A percentile compares a stretch with the other conserved stretches of the same genome.
These are phyloP conservation scores for Phytopythium aichiense DNA, from an alignment of 352 stramenopile species.

Conservation along the genomic window DNA sequence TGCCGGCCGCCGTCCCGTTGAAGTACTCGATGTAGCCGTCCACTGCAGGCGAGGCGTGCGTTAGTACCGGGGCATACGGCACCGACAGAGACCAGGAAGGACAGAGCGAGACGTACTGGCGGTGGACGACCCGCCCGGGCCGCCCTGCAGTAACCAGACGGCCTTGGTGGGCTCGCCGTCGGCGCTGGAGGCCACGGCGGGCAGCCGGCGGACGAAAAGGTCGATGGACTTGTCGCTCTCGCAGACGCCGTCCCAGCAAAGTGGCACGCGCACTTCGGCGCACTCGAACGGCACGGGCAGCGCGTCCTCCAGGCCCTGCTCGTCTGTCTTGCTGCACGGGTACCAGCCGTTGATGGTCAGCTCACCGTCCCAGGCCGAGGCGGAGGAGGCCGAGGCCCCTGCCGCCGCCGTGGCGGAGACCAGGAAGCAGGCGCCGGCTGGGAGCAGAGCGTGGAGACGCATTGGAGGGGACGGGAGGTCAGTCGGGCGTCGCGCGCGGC, in stretches of 20 bases:
- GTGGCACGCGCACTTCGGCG: conserved; percentile 49
- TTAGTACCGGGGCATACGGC: not conserved
- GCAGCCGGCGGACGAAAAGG: conserved; percentile 54
- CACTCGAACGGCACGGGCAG: conserved; percentile 38
- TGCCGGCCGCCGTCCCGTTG: not conserved
- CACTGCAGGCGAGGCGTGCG: not conserved
- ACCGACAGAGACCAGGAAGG: not conserved
- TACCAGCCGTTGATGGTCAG: conserved; percentile 57
- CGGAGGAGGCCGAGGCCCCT: not conserved
- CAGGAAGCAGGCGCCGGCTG: not conserved
- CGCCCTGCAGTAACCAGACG: conserved; percentile 67
- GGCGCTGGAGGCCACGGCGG: conserved; percentile 6
- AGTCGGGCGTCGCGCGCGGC: not conserved
- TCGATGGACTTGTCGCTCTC: conserved; percentile 45
- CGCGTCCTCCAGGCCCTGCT: not conserved
- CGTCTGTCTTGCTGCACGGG: conserved; percentile 25
- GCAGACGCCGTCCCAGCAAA: conserved; percentile 65
- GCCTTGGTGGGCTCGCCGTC: conserved; percentile 24
- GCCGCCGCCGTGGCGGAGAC: not conserved
- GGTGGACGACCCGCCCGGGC: conserved; percentile 56
- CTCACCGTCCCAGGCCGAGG: not conserved
- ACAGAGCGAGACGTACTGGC: conserved; percentile 14
- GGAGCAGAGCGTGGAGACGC: not conserved
- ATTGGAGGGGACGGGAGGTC: not conserved
- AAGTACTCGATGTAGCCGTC: conserved; percentile 1